Percentiles rank a stretch among this genome's conserved stretches.
phyloP scores from a whole-genome alignment of 768 basidiomycete genomes.

The Favolaschia claudopus region DNA sequence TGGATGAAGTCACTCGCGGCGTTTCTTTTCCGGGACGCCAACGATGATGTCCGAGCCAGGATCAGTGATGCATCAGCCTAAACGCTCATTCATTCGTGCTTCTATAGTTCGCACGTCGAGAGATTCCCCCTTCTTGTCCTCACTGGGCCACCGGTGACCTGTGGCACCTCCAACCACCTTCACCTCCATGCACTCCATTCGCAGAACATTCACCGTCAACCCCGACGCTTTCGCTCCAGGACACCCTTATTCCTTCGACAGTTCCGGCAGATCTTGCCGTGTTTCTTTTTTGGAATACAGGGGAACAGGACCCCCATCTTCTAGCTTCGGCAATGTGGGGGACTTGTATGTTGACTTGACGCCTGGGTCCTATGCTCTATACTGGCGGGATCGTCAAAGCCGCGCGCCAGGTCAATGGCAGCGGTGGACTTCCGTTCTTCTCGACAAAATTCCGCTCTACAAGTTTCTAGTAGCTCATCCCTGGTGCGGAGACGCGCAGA shows the following conservation, averaged over 20 bases:
- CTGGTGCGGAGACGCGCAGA: conserved; percentile 22
- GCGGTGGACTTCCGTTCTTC: conserved; percentile 19
- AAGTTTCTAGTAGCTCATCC: conserved; percentile 23
- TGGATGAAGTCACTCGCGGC: too few species aligned
- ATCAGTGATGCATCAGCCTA: conserved; percentile 22
- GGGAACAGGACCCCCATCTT: conserved; percentile 22
- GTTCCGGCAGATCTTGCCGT: conserved; percentile 13
- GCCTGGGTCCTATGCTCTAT: conserved; percentile 18
- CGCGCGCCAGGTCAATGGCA: conserved; percentile 19
- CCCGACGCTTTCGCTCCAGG: conserved; percentile 18
- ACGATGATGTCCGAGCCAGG: background rate
- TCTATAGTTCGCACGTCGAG: conserved; percentile 15
- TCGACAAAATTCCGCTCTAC: conserved; percentile 26
- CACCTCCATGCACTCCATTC: conserved; percentile 24
- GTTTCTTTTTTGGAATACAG: conserved; percentile 27
- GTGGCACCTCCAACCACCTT: background rate
- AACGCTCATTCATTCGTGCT: conserved; percentile 8
- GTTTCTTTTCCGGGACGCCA: background rate
- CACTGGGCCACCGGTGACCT: background rate
- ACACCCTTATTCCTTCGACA: conserved; percentile 26
- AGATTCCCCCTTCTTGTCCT: background rate
- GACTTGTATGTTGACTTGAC: conserved; percentile 26
- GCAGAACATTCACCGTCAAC: conserved; percentile 20
- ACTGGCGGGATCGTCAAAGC: conserved; percentile 27
- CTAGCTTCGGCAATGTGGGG: conserved; percentile 20